Base-by-base conservation (phyloP, 2,329 filamentous ascomycete genomes). In the Cercospora beticola region DNA sequence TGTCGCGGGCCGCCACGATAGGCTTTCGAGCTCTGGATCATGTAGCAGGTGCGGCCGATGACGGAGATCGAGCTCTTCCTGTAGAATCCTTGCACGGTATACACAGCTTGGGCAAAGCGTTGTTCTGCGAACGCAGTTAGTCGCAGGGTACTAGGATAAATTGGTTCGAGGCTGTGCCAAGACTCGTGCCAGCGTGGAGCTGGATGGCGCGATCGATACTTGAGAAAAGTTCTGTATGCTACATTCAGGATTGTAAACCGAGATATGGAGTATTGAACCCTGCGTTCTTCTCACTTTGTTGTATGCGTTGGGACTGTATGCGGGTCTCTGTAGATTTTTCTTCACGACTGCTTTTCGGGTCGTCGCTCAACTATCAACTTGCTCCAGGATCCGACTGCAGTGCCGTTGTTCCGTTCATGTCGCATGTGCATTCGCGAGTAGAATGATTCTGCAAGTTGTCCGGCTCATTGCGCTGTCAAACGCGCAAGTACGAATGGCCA, bases 401-500 rank as follows among this genome's bases (percentile, higher is more conserved):
- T 54, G 49, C 49, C 49, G 49, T 12, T 7, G 12, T 54, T 26
- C 21, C 49, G 49, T 54, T 14, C 49, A 54, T 16, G 21, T 54
- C 49, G 21, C 49, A 28, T 28, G 5, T 54, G 49, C 6, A 56
- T 30, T 23, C 23, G 49, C 36, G 23, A 33, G 31, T 62, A 18
- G 23, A 62, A 30, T 62, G 59, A 14, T 18, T 28, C 49, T 72
- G 49, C 49, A 28, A 56, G 14, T 16, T 26, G 12, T 6, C 28
- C 23, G 49, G 68, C 56, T 70, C 40, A 18, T 57, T 69, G 64
- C 58, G 58, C 7, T 52, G 16, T 36, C 28, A 49, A 33, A 36
- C 16, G 36, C 52, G 18, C 14, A 16, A 33, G n/a, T 23, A 49
- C 36, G 33, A 14, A 43, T 31, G 49, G 23, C 3, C 49, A 14